phyloP scores from a whole-genome alignment of 257 asterid genomes.

The Cordia subcordata region DNA sequence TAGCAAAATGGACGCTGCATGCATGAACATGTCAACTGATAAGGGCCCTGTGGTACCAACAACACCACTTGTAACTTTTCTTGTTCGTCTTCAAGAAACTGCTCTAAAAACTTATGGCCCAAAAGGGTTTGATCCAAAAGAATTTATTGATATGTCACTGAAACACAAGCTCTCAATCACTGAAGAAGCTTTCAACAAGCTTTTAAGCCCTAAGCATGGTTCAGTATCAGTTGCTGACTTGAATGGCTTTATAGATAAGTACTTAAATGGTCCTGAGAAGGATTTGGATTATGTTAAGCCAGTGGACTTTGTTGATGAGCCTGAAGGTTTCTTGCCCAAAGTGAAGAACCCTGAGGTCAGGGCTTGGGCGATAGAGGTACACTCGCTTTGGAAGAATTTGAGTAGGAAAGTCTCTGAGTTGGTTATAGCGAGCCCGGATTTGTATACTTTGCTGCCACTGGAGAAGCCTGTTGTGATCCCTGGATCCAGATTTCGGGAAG shows the following conservation, averaged over 20 bases:
- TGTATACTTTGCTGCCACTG: constrained; percentile 68
- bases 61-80: constrained; percentile 52
- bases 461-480: constrained; percentile 66
- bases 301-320: constrained; percentile 54
- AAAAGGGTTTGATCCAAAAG: constrained; percentile 64
- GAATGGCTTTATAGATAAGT: constrained; percentile 28
- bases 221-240: constrained; percentile 31
- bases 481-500: constrained; percentile 86
- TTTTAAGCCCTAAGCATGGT: constrained; percentile 32
- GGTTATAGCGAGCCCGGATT: constrained; percentile 49
- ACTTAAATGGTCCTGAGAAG: constrained; percentile 41
- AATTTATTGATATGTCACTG: constrained; percentile 68
- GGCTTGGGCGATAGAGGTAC: constrained; percentile 80
- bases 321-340: constrained; percentile 49
- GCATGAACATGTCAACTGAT: constrained; percentile 21
- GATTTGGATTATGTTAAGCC: constrained; percentile 54
- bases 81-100: constrained; percentile 52
- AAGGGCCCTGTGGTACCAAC: constrained; percentile 51
- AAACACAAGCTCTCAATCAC: constrained; percentile 38
- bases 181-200: constrained; percentile 31
- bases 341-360: constrained; percentile 51
- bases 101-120: constrained; percentile 53
- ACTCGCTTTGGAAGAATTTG: constrained; percentile 73
- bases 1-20: constrained; percentile 2
- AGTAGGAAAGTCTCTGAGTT: constrained; percentile 60